Percentiles rank a stretch among this genome's conserved stretches.
phyloP scores from a whole-genome alignment of 2,329 filamentous ascomycete species.

The Ophiostoma ulmi region DNA sequence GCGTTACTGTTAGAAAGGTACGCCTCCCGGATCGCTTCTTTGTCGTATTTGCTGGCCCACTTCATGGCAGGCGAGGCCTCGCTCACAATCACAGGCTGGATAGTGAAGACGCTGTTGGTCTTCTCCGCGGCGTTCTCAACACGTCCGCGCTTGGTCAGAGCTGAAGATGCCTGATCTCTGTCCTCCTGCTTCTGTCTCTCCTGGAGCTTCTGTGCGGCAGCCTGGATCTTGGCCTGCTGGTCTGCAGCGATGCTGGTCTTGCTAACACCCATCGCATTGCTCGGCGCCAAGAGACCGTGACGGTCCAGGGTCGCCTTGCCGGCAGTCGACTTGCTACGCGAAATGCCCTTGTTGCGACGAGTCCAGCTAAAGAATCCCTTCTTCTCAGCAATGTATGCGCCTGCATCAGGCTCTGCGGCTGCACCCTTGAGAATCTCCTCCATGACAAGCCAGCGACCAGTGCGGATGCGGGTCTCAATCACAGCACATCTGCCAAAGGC shows the following conservation, averaged over 20 bases:
- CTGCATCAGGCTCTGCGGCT: conserved; percentile 74
- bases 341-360: conserved; percentile 56
- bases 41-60: conserved; percentile 94
- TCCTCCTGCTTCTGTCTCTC: conserved; percentile 60
- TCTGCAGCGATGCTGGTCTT: conserved; percentile 84
- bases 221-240: conserved; percentile 88
- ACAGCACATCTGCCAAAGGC: conserved; percentile 92
- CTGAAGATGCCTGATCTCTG: conserved; percentile 36
- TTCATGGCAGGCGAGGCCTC: conserved; percentile 93
- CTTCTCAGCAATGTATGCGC: conserved; percentile 91
- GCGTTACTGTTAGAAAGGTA: conserved; percentile 72
- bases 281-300: conserved; percentile 39
- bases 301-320: conserved; percentile 55
- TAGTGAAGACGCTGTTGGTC: conserved; percentile 83
- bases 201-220: conserved; percentile 79
- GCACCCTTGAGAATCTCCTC: conserved; percentile 96
- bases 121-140: conserved; percentile 57
- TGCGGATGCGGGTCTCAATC: conserved; percentile 76
- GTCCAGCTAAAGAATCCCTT: conserved; percentile 91
- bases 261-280: conserved; percentile 48
- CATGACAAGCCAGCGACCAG: conserved; percentile 85
- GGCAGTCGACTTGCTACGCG: conserved; percentile 62
- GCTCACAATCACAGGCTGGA: conserved; percentile 76
- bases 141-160: conserved; percentile 46
- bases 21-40: conserved; percentile 75